Percentiles rank a stretch among this genome's conserved stretches.
Conservation (phyloP, 169 alveolate genomes). For the Eimeria brunetti region DNA sequence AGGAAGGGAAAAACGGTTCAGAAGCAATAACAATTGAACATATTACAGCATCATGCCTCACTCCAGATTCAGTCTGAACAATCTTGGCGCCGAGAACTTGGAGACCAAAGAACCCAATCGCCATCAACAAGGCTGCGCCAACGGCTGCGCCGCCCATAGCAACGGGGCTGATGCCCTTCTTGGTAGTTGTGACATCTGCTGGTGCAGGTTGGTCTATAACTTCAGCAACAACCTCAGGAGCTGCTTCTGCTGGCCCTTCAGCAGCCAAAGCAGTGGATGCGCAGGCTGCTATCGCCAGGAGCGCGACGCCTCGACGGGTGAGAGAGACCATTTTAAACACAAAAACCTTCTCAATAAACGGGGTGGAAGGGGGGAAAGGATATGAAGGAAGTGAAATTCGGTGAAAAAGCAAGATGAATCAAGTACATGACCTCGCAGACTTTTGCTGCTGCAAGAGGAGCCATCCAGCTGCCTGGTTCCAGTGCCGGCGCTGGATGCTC, state of each 20-base stretch:
- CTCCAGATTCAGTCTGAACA: neutral
- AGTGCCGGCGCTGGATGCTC: conserved; percentile 9
- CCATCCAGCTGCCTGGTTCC: neutral
- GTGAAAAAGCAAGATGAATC: neutral
- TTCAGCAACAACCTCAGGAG: neutral
- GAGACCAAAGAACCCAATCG: neutral
- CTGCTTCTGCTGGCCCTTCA: neutral
- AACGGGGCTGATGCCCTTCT: neutral
- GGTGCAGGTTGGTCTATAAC: neutral
- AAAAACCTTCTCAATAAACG: neutral
- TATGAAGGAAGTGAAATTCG: neutral
- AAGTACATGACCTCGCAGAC: neutral
- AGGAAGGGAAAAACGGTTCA: neutral
- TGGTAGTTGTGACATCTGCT: neutral
- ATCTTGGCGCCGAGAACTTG: neutral
- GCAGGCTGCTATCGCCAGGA: conserved; percentile 40
- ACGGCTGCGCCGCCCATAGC: neutral
- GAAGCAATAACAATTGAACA: neutral
- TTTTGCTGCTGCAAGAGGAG: neutral
- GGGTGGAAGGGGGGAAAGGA: neutral
- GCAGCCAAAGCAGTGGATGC: conserved; percentile 59
- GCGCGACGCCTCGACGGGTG: conserved; percentile 25
- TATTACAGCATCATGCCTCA: neutral
- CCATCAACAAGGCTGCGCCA: conserved; percentile 10
- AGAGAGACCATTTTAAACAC: conserved; percentile 8